phyloP scores from a whole-genome alignment of 31 red algal genomes.

The Odonthalia washingtoniensis region DNA sequence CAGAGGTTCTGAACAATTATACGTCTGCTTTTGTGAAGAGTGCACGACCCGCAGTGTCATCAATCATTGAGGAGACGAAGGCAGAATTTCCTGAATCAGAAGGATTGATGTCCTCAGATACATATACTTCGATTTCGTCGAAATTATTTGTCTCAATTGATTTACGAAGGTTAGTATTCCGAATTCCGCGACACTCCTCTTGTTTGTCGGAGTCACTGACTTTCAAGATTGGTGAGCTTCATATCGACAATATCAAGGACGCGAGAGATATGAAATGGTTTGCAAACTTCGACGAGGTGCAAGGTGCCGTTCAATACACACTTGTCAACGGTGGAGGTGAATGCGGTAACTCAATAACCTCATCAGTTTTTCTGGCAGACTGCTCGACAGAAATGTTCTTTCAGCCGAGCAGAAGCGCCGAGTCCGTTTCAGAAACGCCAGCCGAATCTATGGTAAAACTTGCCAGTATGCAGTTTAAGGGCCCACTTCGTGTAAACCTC shows the following conservation, averaged over 20 bases:
- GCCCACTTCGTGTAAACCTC: constrained; percentile 17
- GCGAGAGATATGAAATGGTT: neutral
- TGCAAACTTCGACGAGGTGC: constrained; percentile 3
- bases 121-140: neutral
- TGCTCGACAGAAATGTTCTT: constrained; percentile 30
- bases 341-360: neutral
- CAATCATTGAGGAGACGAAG: constrained; percentile 34
- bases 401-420: neutral
- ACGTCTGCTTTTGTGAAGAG: constrained; percentile 49
- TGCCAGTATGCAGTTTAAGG: neutral
- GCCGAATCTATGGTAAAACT: too few relatives aligned
- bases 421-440: too few relatives aligned
- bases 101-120: too few relatives aligned
- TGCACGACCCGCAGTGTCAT: constrained; percentile 36
- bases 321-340: neutral
- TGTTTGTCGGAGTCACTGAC: constrained; percentile 62
- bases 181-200: constrained; percentile 64
- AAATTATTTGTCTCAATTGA: constrained; percentile 47
- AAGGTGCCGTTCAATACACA: constrained; percentile 55
- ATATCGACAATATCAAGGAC: too few relatives aligned
- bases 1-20: constrained; percentile 58
- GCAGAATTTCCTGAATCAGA: neutral
- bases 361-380: constrained; percentile 53
- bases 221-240: constrained; percentile 1
- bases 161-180: constrained; percentile 40